Evolutionary conservation across 2,329 filamentous ascomycete species (phyloP), one percentile per base, ranked within the genome.

Genomic region (Corinectria fuckeliana): DNA sequence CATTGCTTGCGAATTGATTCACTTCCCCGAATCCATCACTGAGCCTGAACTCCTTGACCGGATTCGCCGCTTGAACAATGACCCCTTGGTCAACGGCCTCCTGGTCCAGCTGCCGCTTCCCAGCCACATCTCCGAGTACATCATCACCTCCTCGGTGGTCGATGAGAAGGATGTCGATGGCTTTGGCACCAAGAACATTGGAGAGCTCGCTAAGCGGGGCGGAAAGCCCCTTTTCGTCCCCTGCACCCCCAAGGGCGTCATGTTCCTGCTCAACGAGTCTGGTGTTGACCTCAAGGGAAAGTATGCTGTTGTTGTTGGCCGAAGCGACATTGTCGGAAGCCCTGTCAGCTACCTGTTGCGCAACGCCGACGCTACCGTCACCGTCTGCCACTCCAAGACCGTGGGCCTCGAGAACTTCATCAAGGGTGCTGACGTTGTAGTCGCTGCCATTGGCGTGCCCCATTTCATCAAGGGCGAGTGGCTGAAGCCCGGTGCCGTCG

Each of bases 131-230:
- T 92, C 93, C 59, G 95, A 99, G 81, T 92, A 97, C 75, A 82
- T 85, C 39, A 83, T 99, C 72, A 99, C 95, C 28, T 96, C 93
- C 48, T 90, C 92, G 18, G 95, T 99, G 16, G 85, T 91, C 41
- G 91, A 94, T 71, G 91, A 95, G 78, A 99, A 99, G 80, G 95
- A 99, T 81, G 95, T 99, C 50, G 95, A 99, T 78, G 95, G 95
- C 51, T 99, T 99, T 73, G 94, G 95, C 56, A 90, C 92, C 56
- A 85, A 85, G 72, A 99, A 97, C 80, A 97, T 99, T 74, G 95
- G 95, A 66, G 94, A 98, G 81, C 85, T 99, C 69, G 93, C 95
- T 70, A 99, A 99, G 85, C 89, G 93, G 70, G 94, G 95, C 50
- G 95, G 95, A 42, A 87, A 86, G 66, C 95, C 95, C 45, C 83